These are phyloP conservation scores for Penicillium sp. DNA, from an alignment of 2,329 filamentous ascomycete species.

Conservation along the genomic window DNA sequence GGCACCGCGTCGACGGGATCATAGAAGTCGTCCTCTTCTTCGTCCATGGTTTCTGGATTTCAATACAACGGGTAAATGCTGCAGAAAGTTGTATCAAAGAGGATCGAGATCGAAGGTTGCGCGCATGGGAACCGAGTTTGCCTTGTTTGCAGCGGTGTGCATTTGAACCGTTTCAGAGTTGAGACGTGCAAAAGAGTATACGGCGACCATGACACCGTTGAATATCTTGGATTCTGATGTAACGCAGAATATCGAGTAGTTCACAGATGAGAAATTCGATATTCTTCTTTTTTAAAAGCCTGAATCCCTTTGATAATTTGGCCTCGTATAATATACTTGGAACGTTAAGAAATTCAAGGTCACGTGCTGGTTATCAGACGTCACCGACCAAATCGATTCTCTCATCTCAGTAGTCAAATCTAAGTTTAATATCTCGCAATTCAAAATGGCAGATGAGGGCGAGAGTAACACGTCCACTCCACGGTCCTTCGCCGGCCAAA, in stretches of 20 bases:
- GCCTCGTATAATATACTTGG: too few relatives aligned
- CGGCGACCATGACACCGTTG: neutral
- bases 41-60: slow-evolving; percentile 40
- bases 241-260: neutral
- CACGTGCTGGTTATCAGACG: slow-evolving; percentile 17
- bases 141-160: slow-evolving; percentile 24
- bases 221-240: neutral
- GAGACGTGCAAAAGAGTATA: neutral
- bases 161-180: neutral
- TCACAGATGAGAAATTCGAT: neutral
- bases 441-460: slow-evolving; percentile 33
- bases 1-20: slow-evolving; percentile 43
- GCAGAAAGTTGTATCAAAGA: slow-evolving; percentile 14
- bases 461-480: slow-evolving; percentile 46
- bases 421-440: slow-evolving; percentile 8
- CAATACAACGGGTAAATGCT: slow-evolving; percentile 2
- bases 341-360: neutral
- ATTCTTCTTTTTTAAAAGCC: too few relatives aligned
- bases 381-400: slow-evolving; percentile 10
- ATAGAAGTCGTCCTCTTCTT: slow-evolving; percentile 51
- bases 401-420: neutral
- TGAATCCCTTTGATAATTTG: neutral
- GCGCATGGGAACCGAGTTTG: slow-evolving; percentile 21
- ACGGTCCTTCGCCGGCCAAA: slow-evolving; percentile 68
- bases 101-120: slow-evolving; percentile 15